Percentiles rank a stretch among this genome's conserved stretches.
phyloP scores from a whole-genome alignment of 306 rosid genomes.

The Casuarina cunninghamiana region DNA sequence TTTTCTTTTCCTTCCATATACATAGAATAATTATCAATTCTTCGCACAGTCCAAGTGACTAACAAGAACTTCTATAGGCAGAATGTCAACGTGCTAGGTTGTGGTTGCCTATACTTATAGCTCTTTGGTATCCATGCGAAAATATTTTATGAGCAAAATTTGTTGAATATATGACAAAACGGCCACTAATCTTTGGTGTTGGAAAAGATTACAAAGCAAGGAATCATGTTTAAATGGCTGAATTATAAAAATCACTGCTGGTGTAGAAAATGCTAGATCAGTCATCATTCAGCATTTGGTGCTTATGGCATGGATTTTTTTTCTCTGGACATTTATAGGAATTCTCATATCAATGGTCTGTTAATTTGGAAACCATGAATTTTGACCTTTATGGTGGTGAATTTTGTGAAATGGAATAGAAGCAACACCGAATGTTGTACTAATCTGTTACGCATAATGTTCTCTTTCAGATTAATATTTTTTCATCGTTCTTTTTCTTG shows the following conservation, averaged over 20 bases:
- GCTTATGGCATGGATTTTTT: background rate
- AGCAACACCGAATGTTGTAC: background rate
- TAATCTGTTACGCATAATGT: background rate
- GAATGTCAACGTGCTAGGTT: background rate
- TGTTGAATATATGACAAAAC: background rate
- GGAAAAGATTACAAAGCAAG: background rate
- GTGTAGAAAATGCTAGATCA: background rate
- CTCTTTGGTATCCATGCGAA: background rate
- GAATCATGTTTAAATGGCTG: background rate
- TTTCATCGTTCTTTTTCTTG: background rate
- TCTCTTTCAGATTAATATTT: background rate
- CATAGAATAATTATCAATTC: background rate
- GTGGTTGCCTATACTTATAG: background rate
- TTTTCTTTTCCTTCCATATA: background rate
- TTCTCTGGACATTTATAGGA: background rate
- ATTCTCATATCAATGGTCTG: background rate
- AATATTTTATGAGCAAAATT: background rate
- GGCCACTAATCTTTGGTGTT: background rate
- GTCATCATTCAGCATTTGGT: background rate
- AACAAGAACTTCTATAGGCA: background rate
- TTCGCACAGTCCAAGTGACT: background rate
- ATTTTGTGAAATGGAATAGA: background rate
- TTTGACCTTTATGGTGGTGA: background rate
- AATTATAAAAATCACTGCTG: constrained; percentile 1
- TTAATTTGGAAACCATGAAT: background rate